Evolutionary conservation across 2,329 filamentous ascomycete species (phyloP), one percentile per base, ranked within the genome.

Genomic region (Aureobasidium sp.): DNA sequence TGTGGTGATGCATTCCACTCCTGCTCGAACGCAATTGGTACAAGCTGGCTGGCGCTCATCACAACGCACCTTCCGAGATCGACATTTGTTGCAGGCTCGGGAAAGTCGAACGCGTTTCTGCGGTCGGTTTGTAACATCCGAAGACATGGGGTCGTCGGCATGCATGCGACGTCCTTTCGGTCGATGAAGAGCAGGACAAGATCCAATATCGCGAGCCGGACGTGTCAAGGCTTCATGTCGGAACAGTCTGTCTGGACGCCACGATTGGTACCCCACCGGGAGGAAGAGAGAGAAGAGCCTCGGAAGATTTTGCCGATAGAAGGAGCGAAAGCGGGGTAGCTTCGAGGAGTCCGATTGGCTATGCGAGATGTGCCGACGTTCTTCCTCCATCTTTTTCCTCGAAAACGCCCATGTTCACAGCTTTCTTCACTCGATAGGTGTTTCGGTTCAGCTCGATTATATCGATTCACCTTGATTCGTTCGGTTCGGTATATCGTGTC

Each of bases 11-110:
- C 63, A 65, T 31, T 52, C 31, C 12, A 63, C 42, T 25, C 58
- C 58, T 42, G 63, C 44, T 34, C 47, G 59, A 6, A 47, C 36
- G 51, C 58, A 56, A 20, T 53, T 59, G 44, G 17, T 47, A 45
- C 64, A 65, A 31, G 63, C 60, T 44, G 61, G 63, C 48, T 64
- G 63, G 29, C 56, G 62, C 56, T 64, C 64, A 53, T 64, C 64
- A 52, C 63, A 64, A 34, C 64, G 63, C 27, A 65, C 61, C 31
- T 63, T 64, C 45, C 63, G 57, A 36, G 53, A 64, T 29, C 63
- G 63, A 61, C 63, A 64, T 41, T 47, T 60, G 53, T 65, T 63
- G 45, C 64, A 65, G 14, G 64, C 61, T 41, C 64, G 55, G 49
- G 64, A 65, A 39, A 65, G 51, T 25, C 64, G 62, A 31, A 64